Evolutionary conservation across 257 asterid genomes (phyloP).

Genomic region (Rauvolfia tetraphylla): DNA sequence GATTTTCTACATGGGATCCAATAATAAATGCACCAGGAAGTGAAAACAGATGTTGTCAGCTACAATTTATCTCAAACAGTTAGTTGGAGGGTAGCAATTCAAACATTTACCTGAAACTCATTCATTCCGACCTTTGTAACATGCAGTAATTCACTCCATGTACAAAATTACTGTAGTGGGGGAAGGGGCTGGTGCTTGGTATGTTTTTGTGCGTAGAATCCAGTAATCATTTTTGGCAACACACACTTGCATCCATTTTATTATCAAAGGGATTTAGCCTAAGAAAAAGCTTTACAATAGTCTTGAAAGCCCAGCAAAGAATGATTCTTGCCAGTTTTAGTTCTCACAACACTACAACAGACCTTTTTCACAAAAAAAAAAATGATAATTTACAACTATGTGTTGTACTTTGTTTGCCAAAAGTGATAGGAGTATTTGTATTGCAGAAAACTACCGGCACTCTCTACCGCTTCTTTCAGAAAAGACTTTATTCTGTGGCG

Average conservation of each 20-base stretch:
- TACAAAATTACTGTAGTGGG: background rate
- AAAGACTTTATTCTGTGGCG: too few species aligned
- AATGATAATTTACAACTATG: background rate
- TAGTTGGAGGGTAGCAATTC: background rate
- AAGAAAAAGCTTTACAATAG: constrained; percentile 16
- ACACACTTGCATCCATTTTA: background rate
- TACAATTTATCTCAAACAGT: background rate
- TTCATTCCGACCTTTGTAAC: background rate
- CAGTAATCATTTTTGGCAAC: constrained; percentile 1
- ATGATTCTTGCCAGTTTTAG: constrained; percentile 37
- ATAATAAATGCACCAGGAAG: constrained; percentile 3
- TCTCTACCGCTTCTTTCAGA: too few species aligned
- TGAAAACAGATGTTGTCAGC: background rate
- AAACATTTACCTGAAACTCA: background rate
- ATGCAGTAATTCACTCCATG: background rate
- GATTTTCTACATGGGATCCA: background rate
- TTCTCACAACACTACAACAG: background rate
- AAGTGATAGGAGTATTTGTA: too few species aligned
- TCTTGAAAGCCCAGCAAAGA: constrained; percentile 67
- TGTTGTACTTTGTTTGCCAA: background rate
- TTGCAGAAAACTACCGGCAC: too few species aligned
- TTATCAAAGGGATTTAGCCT: background rate
- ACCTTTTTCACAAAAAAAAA: too few species aligned
- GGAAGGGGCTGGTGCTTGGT: background rate
- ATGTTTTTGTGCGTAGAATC: background rate